Evolutionary conservation across 352 stramenopile genomes (phyloP).

Genomic region (Phytophthora brassicae): DNA sequence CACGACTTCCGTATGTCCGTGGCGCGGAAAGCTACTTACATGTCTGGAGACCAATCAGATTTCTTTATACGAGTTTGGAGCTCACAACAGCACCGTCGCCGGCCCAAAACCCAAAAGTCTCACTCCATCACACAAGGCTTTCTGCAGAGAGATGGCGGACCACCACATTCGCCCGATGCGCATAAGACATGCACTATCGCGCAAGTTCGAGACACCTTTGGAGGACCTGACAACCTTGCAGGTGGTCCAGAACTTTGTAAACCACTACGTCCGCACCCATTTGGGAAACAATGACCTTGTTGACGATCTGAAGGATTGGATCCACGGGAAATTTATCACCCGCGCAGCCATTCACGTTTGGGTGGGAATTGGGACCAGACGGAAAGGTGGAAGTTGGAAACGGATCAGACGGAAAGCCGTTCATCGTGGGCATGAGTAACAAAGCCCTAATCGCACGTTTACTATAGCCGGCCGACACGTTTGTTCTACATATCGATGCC

Average conservation of each 20-base stretch:
- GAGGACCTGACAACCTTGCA: neutral
- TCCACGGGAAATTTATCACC: neutral
- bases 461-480: too few species aligned
- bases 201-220: neutral
- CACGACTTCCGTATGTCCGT: too few species aligned
- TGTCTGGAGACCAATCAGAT: too few species aligned
- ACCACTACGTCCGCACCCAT: neutral
- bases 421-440: too few species aligned
- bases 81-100: too few species aligned
- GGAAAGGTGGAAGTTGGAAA: neutral
- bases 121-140: conserved; percentile 2
- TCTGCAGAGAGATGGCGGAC: conserved; percentile 13
- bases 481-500: too few species aligned
- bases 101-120: too few species aligned
- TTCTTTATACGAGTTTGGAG: too few species aligned
- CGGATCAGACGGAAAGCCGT: too few species aligned
- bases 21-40: too few species aligned
- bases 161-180: neutral
- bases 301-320: conserved; percentile 1
- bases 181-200: neutral
- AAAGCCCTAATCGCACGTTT: too few species aligned
- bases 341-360: conserved; percentile 11
- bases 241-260: conserved; percentile 9
- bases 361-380: neutral
- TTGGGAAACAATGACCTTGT: conserved; percentile 3